Base-by-base conservation (phyloP, 805 yeast genomes). In the Candida tammaniensis region DNA sequence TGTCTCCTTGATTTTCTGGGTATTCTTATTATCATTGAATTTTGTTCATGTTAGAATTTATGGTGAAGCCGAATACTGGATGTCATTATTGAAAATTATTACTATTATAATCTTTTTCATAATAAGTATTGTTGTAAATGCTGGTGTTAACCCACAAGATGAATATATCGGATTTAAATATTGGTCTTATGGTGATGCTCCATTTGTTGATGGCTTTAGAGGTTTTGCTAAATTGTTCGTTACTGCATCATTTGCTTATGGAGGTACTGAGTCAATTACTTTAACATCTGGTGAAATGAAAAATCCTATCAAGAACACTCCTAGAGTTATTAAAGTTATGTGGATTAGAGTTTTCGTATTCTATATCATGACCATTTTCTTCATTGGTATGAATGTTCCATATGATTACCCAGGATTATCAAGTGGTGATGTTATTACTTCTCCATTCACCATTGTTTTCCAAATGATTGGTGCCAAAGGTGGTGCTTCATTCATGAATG, bases 21-120 rank as follows among this genome's bases (percentile, higher is more conserved):
- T 65, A 11, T 57, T 72, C 29, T 56, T 78, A 2, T 51, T 76
- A 15, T 48, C 51, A 54, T 65, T 65, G 29, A 66, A 66, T 39
- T 55, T 64, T 28, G 46, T 63, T 30, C 61, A 59, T 40, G 70
- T 66, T 23, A 54, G 60, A 34, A 47, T 65, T 18, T 66, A 65
- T 40, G 71, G 70, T 38, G 70, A 65, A 40, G 54, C 64, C 15
- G 72, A 66, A 44, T 65, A 63, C 40, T 54, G 55, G 47, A 51
- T 65, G 29, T 64, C 70, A 17, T 25, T 60, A 13, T 51, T 65
- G 32, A 66, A 65, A 43, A 68, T 76, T 5, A 50, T 78, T 2
- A 74, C 86, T 12, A 70, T 79, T 24, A 41, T 74, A 8, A 77
- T 78, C 5, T 78, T 74, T 49, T 76, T 77, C 55, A 72, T 74